Evolutionary conservation across 2,329 filamentous ascomycete genomes (phyloP).

Genomic region (Cytospora piceae): DNA sequence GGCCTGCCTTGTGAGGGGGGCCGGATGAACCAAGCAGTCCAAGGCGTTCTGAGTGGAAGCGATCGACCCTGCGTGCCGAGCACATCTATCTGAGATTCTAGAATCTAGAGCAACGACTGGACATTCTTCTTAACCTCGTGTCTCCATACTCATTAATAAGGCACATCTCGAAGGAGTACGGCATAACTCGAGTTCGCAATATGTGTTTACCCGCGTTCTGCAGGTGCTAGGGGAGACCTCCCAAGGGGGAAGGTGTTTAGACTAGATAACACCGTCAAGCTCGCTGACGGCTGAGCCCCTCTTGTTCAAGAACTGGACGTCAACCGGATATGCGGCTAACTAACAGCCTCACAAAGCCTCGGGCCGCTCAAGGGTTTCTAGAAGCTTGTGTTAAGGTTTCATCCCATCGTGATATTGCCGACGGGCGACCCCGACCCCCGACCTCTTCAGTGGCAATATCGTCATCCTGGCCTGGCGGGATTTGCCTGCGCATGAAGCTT

Average conservation of each 20-base stretch:
- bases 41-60: background rate
- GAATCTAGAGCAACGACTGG: background rate
- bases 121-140: background rate
- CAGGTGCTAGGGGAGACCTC: background rate
- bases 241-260: background rate
- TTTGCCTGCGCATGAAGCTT: conserved; percentile 17
- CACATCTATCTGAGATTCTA: background rate
- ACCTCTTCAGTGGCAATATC: conserved; percentile 5
- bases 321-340: background rate
- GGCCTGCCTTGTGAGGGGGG: background rate
- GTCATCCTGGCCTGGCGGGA: conserved; percentile 19
- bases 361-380: background rate
- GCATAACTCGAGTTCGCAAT: background rate
- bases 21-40: background rate
- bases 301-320: background rate
- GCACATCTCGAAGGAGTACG: background rate
- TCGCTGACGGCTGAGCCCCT: background rate
- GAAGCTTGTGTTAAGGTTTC: background rate
- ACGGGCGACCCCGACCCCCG: conserved; percentile 16
- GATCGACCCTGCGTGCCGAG: conserved; percentile 6
- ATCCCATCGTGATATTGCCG: conserved; percentile 11
- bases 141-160: background rate
- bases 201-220: background rate
- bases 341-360: conserved; percentile 2
- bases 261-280: background rate